Conservation (phyloP, 345 rosid species). For the Cardamine occulta region DNA sequence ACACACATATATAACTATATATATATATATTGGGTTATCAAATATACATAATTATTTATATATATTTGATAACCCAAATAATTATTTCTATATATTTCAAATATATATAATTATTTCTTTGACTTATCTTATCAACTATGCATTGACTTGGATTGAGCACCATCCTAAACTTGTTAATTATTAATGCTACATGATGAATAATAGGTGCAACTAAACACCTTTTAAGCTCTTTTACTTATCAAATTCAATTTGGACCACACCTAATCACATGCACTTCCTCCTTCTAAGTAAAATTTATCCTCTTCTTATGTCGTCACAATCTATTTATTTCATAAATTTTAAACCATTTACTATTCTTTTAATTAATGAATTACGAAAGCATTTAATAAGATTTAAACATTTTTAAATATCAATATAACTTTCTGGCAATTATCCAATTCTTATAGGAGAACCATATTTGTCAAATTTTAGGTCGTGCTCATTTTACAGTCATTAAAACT, state of each 20-base stretch:
- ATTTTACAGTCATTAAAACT: too few species aligned
- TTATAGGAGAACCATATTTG: background rate
- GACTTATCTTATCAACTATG: background rate
- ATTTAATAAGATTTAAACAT: background rate
- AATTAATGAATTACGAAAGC: background rate
- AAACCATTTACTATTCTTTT: background rate
- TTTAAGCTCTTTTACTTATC: slow-evolving; percentile 1
- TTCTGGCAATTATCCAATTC: background rate
- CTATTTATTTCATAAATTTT: background rate
- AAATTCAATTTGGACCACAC: slow-evolving; percentile 7
- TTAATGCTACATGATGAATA: background rate
- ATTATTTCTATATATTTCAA: background rate
- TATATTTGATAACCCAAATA: too few species aligned
- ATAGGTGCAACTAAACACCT: slow-evolving; percentile 18
- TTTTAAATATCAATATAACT: background rate
- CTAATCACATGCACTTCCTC: slow-evolving; percentile 33
- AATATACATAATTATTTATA: background rate
- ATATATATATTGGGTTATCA: background rate
- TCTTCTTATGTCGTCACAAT: background rate
- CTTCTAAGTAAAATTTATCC: slow-evolving; percentile 14
- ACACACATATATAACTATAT: too few species aligned
- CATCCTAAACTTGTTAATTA: slow-evolving; percentile 2
- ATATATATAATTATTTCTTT: slow-evolving; percentile 1
- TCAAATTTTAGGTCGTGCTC: background rate
- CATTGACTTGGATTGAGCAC: background rate